phyloP scores from a whole-genome alignment of 495 filamentous ascomycete species.

The Penicillium riverlandense region DNA sequence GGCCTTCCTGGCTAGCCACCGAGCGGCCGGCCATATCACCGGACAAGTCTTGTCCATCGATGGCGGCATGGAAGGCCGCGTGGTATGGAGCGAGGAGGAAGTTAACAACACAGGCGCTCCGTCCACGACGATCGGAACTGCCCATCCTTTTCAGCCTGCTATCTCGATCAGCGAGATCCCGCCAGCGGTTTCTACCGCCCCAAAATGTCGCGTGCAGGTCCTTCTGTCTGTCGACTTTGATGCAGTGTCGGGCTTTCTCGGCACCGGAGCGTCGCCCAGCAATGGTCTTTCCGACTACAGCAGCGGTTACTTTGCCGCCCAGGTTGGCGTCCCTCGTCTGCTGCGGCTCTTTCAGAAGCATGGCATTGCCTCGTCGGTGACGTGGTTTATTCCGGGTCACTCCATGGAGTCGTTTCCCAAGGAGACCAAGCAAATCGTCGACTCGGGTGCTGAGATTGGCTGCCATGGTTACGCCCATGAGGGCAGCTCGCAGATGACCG shows the following conservation, averaged over 20 bases:
- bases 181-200: too few species aligned
- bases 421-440: constrained; percentile 44
- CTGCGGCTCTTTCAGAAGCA: constrained; percentile 51
- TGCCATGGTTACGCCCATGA: constrained; percentile 58
- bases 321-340: constrained; percentile 52
- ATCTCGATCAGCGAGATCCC: too few species aligned
- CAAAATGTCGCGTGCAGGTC: background rate
- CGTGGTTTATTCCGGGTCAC: constrained; percentile 61
- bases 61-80: too few species aligned
- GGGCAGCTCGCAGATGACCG: constrained; percentile 47
- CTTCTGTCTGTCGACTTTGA: constrained; percentile 5
- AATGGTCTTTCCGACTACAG: constrained; percentile 54
- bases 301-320: constrained; percentile 51
- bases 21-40: too few species aligned
- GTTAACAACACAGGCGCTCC: too few species aligned
- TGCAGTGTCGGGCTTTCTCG: background rate
- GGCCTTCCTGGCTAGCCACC: too few species aligned
- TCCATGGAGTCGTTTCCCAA: constrained; percentile 54
- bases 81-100: too few species aligned
- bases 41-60: too few species aligned
- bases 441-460: constrained; percentile 51
- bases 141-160: too few species aligned
- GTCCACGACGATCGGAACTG: too few species aligned
- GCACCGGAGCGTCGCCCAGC: constrained; percentile 13
- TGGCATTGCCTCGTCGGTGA: constrained; percentile 42